A percentile compares a stretch with the other conserved stretches of the same genome.
Evolutionary conservation across 1,139 yeast species (phyloP).

Genomic region (Candida sojae): DNA sequence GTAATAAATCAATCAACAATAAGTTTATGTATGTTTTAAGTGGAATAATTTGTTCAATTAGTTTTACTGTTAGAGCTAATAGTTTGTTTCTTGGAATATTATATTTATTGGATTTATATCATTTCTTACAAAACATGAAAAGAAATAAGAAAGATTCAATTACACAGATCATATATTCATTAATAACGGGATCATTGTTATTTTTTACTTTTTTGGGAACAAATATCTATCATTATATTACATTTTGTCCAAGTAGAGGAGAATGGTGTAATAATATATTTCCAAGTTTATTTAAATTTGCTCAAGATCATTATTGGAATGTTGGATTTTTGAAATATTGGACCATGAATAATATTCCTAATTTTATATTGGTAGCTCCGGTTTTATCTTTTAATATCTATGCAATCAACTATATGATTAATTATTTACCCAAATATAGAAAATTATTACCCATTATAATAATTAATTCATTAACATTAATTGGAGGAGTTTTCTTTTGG

Average conservation of each 20-base stretch:
- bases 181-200: constrained; percentile 58
- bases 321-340: constrained; percentile 81
- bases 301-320: constrained; percentile 84
- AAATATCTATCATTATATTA: constrained; percentile 54
- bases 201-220: constrained; percentile 45
- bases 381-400: constrained; percentile 44
- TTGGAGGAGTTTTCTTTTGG: constrained; percentile 63
- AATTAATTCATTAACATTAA: constrained; percentile 42
- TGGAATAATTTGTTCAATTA: constrained; percentile 58
- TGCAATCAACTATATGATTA: constrained; percentile 31
- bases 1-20: constrained; percentile 17
- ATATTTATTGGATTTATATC: constrained; percentile 58
- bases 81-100: constrained; percentile 70
- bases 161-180: constrained; percentile 24
- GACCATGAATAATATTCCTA: constrained; percentile 79
- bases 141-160: constrained; percentile 3
- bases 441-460: constrained; percentile 33
- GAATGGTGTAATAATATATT: constrained; percentile 69
- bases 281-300: constrained; percentile 70
- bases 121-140: constrained; percentile 18
- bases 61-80: constrained; percentile 73
- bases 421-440: constrained; percentile 35
- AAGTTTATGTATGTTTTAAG: constrained; percentile 45
- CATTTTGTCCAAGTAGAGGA: constrained; percentile 70
- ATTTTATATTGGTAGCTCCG: constrained; percentile 79